Base-by-base conservation (phyloP, 2,329 filamentous ascomycete genomes). In the Leptographium galeiforme region DNA sequence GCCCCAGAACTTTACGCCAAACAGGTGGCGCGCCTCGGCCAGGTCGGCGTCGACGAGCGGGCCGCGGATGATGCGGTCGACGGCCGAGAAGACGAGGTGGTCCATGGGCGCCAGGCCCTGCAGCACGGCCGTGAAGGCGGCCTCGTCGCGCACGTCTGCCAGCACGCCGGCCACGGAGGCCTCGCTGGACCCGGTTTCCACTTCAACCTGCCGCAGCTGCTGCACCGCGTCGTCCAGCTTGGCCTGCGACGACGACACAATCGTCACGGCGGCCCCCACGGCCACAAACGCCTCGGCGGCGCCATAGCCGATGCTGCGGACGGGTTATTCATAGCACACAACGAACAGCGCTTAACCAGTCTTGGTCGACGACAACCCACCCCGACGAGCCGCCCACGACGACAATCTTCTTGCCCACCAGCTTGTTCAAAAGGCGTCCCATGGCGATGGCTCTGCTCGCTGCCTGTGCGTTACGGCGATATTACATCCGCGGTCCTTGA, bases 1-100 rank as follows among this genome's bases (percentile, higher is more conserved):
- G 16, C 67, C 68, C 68, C 67, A 70, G 55, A 70, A 69, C 56
- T 70, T 69, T 48, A 69, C 67, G 11, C 66, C 67, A 53, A 69
- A 69, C 4, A 69, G 55, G 50, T 64, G 48, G 57, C 64, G 64
- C 12, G 66, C 66, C 6, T 66, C 62, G 19, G 63, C 60, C 4
- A 70, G 57, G 52, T 67, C 58, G 7, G 66, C 59, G 0, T 64
- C 63, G 14, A 62, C 66, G 4, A 69, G 58, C 1, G 61, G 54
- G 1, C 67, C 67, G 14, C 67, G 66, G 54, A 70, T 68, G 57
- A 69, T 67, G 56, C 61, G 62, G 58, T 69, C 68, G 10, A 69
- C 66, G 33, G 63, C 59, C 4, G 66, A 67, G 57, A 68, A 69
- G 33, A 70, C 61, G 8, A 70, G 56, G 56, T 70, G 68, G 57